Conservation (phyloP, 371 early-diverging fungal species). For the Lichtheimia ramosa region DNA sequence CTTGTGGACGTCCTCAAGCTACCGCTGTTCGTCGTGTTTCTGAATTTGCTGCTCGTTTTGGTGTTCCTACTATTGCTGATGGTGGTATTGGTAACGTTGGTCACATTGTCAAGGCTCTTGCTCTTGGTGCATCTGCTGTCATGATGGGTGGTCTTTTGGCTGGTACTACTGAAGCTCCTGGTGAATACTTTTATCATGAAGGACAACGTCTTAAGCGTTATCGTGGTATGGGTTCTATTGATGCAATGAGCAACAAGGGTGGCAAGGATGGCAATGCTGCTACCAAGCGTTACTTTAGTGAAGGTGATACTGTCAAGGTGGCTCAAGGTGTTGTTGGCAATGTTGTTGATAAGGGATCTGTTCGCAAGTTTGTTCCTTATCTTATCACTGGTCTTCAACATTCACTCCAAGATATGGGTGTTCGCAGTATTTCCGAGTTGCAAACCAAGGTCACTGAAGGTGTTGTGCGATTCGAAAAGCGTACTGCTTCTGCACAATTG, state of each 20-base stretch:
- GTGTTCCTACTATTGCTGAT: conserved; percentile 96
- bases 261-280: conserved; percentile 75
- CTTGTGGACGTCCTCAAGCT: conserved; percentile 97
- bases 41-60: conserved; percentile 88
- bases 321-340: conserved; percentile 98
- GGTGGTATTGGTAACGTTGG: conserved; percentile 96
- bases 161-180: conserved; percentile 94
- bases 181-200: conserved; percentile 97
- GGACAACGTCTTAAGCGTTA: conserved; percentile 97
- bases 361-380: conserved; percentile 90
- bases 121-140: conserved; percentile 92
- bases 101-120: conserved; percentile 94
- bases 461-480: conserved; percentile 88
- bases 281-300: conserved; percentile 94
- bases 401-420: conserved; percentile 96
- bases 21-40: conserved; percentile 96
- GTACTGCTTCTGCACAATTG: conserved; percentile 92
- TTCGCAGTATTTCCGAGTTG: conserved; percentile 60
- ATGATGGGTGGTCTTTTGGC: conserved; percentile 98
- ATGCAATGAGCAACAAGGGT: conserved; percentile 88
- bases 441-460: conserved; percentile 69
- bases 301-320: conserved; percentile 94
- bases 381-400: conserved; percentile 94
- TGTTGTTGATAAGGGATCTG: conserved; percentile 94
- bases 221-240: conserved; percentile 97